These are phyloP conservation scores for Petunia axillaris DNA, from an alignment of 257 asterid genomes.

Conservation along the genomic window DNA sequence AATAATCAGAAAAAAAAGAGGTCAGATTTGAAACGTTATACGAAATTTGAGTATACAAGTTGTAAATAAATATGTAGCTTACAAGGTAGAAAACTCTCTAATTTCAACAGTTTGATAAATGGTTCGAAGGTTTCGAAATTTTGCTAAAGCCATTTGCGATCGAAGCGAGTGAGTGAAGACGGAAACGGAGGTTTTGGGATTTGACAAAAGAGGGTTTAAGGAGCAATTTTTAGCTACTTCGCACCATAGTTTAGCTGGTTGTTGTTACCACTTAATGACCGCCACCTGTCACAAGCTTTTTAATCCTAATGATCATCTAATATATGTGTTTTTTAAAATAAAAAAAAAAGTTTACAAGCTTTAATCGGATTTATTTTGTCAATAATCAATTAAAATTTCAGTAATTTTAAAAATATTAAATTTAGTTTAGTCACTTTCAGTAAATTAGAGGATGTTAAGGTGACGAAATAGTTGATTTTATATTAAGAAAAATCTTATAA, in stretches of 20 bases:
- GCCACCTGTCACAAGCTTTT: neutral
- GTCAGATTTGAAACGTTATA: neutral
- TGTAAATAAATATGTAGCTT: conserved; percentile 22
- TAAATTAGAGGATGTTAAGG: too few relatives aligned
- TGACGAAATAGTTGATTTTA: too few relatives aligned
- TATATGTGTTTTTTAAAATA: too few relatives aligned
- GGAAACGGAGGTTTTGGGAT: conserved; percentile 17
- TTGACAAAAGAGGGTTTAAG: conserved; percentile 30
- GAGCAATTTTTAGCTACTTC: conserved; percentile 12
- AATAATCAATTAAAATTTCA: too few relatives aligned
- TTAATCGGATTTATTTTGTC: too few relatives aligned
- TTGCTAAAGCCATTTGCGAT: conserved; percentile 33
- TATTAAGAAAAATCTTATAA: too few relatives aligned
- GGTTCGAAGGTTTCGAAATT: conserved; percentile 33
- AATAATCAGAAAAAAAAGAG: neutral
- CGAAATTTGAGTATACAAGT: neutral
- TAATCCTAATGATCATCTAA: too few relatives aligned
- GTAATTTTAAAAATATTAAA: too few relatives aligned
- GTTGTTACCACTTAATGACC: neutral
- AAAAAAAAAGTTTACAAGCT: too few relatives aligned
- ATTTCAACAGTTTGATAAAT: conserved; percentile 22
- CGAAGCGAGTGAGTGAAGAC: neutral
- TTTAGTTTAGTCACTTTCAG: too few relatives aligned
- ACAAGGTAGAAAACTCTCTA: conserved; percentile 35
- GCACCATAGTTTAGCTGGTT: neutral